These are phyloP conservation scores for Apiotrichum gracile DNA, from an alignment of 1,284 basidiomycete species.

Conservation along the genomic window DNA sequence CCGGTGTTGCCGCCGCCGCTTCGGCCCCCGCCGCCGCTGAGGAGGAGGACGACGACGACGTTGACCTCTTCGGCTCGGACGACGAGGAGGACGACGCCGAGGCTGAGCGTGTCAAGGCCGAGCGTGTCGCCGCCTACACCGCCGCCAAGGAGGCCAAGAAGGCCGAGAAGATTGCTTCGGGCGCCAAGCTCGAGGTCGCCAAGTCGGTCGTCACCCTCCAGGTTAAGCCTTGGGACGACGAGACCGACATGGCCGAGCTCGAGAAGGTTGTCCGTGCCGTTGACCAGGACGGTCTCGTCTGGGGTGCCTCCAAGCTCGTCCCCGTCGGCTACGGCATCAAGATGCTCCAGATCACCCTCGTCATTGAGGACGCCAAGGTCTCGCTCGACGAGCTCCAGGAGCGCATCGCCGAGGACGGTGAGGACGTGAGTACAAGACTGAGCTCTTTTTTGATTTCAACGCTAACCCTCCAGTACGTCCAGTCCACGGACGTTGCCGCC, in stretches of 20 bases:
- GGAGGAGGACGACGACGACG: constrained; percentile 70
- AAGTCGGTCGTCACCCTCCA: constrained; percentile 83
- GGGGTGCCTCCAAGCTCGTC: constrained; percentile 80
- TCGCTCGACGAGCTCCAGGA: constrained; percentile 94
- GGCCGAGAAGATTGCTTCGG: constrained; percentile 49
- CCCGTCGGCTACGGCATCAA: constrained; percentile 77
- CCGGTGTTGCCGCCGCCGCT: constrained; percentile 56
- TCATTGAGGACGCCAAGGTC: constrained; percentile 85
- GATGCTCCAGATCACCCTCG: constrained; percentile 90
- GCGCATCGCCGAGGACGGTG: constrained; percentile 57
- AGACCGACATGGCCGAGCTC: constrained; percentile 89
- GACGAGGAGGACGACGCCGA: constrained; percentile 76
- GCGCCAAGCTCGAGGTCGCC: constrained; percentile 63
- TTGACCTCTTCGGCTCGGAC: constrained; percentile 78
- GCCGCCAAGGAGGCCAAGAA: constrained; percentile 90
- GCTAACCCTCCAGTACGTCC: constrained; percentile 66
- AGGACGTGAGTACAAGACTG: constrained; percentile 17
- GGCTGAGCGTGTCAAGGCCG: constrained; percentile 87
- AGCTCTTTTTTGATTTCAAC: not conserved
- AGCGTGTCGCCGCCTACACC: constrained; percentile 91
- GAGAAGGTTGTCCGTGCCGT: constrained; percentile 81
- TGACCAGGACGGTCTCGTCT: constrained; percentile 85
- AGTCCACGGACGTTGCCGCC: constrained; percentile 78
- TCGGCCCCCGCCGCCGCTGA: constrained; percentile 50
- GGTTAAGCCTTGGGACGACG: constrained; percentile 99